Evolutionary conservation across 768 basidiomycete genomes (phyloP), one percentile per base, ranked within the genome.

Genomic region (Saitozyma podzolica): DNA sequence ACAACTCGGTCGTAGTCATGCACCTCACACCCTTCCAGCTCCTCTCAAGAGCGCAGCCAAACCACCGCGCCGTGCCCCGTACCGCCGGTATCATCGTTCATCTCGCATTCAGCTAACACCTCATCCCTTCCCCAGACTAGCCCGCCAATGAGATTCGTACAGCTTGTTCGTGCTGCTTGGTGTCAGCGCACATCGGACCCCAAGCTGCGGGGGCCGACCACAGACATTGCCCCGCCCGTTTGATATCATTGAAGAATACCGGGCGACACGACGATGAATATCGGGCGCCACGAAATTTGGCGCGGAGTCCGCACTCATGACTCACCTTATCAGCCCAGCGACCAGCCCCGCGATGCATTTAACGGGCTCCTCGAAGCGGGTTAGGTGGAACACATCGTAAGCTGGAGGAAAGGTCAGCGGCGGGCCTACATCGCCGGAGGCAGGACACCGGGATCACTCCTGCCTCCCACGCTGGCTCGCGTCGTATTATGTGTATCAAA

Each of bases 321-420:
- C 65, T 9, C 39, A 73, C 72, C 69, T 70, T 43, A 76, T 74
- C 2, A 77, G 49, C 39, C 58, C 75, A 9, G 75, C 64, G 13
- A 62, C 48, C 39, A 77, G 50, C 4, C 75, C 75, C 17, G 73
- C 57, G 9, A 70, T 51, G 50, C 71, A 73, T 49, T 75, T 72
- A n/a, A 77, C 59, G 9, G 75, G 75, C 54, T 77, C 75, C 50
- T 68, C 63, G 13, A 75, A 50, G 64, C 62, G 66, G 9, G 58
- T 62, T 13, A 72, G 50, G 40, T 73, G 53, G 41, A 77, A 70
- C 20, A 75, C 71, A 43, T 77, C 75, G 58, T 72, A 77, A 13
- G 70, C 75, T 77, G 57, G 5, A 5, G 5, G 5, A 29, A 2
- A 29, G 29, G 29, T 29, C 29, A 29, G 29, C 29, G 2, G 29